phyloP scores from a whole-genome alignment of 164 flowering plant genomes.

The Saururus chinensis region DNA sequence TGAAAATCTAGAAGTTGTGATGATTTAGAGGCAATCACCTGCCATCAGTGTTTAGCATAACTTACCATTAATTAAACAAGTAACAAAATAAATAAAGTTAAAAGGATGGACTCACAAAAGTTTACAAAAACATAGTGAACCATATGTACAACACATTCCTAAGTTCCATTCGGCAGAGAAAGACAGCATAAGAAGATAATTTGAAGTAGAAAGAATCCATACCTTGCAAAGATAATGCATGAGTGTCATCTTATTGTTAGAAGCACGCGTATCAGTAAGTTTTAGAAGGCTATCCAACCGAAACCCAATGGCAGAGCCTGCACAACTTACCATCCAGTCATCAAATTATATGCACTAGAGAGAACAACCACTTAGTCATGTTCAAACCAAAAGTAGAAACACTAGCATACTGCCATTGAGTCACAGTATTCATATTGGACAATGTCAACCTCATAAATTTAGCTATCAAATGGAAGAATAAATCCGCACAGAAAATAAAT shows the following conservation, averaged over 20 bases:
- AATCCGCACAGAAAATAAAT: neutral
- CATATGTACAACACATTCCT: neutral
- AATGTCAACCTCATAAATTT: neutral
- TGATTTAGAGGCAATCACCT: constrained; percentile 64
- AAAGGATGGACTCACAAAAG: too few species aligned
- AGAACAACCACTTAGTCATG: neutral
- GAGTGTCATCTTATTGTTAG: constrained; percentile 78
- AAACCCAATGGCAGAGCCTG: constrained; percentile 85
- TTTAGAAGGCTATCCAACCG: constrained; percentile 83
- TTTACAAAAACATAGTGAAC: too few species aligned
- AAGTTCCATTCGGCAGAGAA: neutral
- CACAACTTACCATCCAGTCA: constrained; percentile 1
- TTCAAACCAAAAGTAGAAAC: too few species aligned
- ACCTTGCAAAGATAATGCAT: constrained; percentile 94
- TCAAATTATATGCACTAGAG: neutral
- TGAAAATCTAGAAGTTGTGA: constrained; percentile 67
- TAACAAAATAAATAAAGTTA: too few species aligned
- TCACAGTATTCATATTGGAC: too few species aligned
- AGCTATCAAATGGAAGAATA: neutral
- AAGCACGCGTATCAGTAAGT: constrained; percentile 76
- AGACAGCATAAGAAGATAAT: neutral
- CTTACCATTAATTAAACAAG: too few species aligned
- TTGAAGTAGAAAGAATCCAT: constrained; percentile 3
- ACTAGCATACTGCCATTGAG: too few species aligned
- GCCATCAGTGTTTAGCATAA: neutral